These are phyloP conservation scores for Boletus sp. DNA, from an alignment of 768 basidiomycete species.

Conservation along the genomic window DNA sequence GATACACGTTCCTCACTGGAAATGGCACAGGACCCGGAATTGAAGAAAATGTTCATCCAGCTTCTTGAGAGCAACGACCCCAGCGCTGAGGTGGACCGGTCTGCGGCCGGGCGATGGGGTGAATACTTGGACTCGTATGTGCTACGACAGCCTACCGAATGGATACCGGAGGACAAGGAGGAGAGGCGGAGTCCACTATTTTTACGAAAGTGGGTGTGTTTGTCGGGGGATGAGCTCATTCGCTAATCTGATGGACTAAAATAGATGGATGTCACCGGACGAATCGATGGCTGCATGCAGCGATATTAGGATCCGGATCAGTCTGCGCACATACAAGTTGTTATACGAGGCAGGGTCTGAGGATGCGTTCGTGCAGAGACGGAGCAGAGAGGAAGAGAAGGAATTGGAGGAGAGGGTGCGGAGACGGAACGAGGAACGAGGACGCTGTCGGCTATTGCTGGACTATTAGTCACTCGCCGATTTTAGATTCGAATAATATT, in stretches of 20 bases:
- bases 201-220: conserved; percentile 52
- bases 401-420: conserved; percentile 38
- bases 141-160: conserved; percentile 67
- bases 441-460: conserved; percentile 39
- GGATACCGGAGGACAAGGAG: conserved; percentile 46
- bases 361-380: conserved; percentile 45
- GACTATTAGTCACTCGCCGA: not conserved
- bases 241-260: conserved; percentile 35
- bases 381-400: conserved; percentile 33
- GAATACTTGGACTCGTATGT: conserved; percentile 75
- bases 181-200: conserved; percentile 42
- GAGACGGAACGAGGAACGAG: conserved; percentile 54
- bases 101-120: conserved; percentile 57
- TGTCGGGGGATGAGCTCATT: conserved; percentile 6
- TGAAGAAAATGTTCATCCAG: conserved; percentile 56
- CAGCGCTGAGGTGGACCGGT: conserved; percentile 54
- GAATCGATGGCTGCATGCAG: conserved; percentile 22
- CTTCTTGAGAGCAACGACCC: conserved; percentile 62
- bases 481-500: not conserved
- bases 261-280: conserved; percentile 48
- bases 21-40: conserved; percentile 47
- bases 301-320: conserved; percentile 47
- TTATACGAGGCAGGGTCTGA: conserved; percentile 67
- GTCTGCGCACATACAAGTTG: conserved; percentile 60
- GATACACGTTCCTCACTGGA: conserved; percentile 7